Percentiles rank a stretch among this genome's conserved stretches.
phyloP scores from a whole-genome alignment of 2,329 filamentous ascomycete genomes.

The Clathrospora elynae region DNA sequence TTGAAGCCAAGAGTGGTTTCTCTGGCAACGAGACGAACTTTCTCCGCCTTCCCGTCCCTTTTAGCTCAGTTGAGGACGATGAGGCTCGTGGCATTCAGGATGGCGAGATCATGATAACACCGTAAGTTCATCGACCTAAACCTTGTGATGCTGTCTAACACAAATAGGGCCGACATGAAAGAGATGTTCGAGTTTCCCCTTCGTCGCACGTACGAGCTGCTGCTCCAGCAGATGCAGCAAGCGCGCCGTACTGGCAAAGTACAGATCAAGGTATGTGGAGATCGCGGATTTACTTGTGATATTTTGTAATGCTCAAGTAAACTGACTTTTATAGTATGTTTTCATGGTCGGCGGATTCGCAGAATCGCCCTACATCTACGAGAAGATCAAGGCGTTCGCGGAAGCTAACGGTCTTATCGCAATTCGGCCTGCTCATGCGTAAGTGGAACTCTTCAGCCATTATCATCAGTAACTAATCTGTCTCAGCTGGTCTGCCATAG shows the following conservation, averaged over 20 bases:
- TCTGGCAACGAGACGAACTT: constrained; percentile 22
- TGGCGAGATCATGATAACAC: constrained; percentile 28
- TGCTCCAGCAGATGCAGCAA: constrained; percentile 17
- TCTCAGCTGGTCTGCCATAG: constrained; percentile 35
- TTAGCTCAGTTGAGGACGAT: constrained; percentile 29
- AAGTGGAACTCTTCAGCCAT: not conserved
- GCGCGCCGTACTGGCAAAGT: constrained; percentile 1
- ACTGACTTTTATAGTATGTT: constrained; percentile 15
- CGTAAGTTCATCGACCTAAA: constrained; percentile 14
- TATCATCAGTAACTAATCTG: not conserved
- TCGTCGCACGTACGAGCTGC: constrained; percentile 16
- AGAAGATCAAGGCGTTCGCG: constrained; percentile 14
- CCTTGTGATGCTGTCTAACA: not conserved
- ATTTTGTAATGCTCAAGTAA: not conserved
- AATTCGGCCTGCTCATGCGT: constrained; percentile 27
- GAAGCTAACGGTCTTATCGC: constrained; percentile 4
- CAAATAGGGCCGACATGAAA: constrained; percentile 21
- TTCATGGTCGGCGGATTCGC: constrained; percentile 40
- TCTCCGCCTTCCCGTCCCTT: constrained; percentile 21
- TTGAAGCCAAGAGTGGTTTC: constrained; percentile 30
- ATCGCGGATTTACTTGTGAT: constrained; percentile 3
- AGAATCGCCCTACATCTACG: constrained; percentile 29
- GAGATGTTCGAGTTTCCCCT: constrained; percentile 26
- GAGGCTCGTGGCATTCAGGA: constrained; percentile 23
- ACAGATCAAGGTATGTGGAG: constrained; percentile 24